Base-by-base conservation (phyloP, 495 filamentous ascomycete genomes). In the Saxophila tyrrhenica region DNA sequence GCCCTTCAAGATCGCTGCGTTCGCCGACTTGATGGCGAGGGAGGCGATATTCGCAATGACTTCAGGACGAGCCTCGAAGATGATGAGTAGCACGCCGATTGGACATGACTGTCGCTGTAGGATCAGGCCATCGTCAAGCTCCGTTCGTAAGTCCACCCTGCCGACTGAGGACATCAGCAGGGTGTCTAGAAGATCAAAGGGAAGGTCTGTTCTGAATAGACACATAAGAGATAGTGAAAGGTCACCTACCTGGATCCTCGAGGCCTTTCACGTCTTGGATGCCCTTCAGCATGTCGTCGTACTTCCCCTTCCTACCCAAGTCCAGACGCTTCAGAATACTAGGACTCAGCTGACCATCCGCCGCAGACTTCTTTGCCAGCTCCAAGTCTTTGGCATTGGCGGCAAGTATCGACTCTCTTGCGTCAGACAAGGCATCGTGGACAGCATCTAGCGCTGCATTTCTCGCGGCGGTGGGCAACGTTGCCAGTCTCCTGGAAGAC, bases 31-130 rank as follows among this genome's bases (percentile, higher is more conserved):
- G 59, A 99, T 84, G 11, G 94, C 89, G 35, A 99, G 75, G n/a
- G 94, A 85, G 51, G 91, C 87, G 56, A 99, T 97, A 64, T 99
- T 99, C 42, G 94, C 92, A 67, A 99, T 99, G 52, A 99, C 94
- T 67, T 99, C 92, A 9, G 92, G 92, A 25, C 92, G 85, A 21
- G 94, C 94, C 70, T 98, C 92, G 63, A 98, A 98, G 56, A 98
- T 97, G 60, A 97, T 94, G 47, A 98, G 75, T 22, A 99, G 78
- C 20, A 96, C 90, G 46, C 92, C 92, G 59, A 99, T 97, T 1
- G 92, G 92, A 63, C 87, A 96, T 24, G 87, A 86, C 21, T 94
- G 81, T 62, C 88, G 81, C 64, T 94, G 85, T 39, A 97, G 77
- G 24, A 80, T 77, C 42, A 99, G 76, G 23, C 81, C 87, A 60